phyloP scores from a whole-genome alignment of 1,284 basidiomycete species.

The Porphyrellus sp. region DNA sequence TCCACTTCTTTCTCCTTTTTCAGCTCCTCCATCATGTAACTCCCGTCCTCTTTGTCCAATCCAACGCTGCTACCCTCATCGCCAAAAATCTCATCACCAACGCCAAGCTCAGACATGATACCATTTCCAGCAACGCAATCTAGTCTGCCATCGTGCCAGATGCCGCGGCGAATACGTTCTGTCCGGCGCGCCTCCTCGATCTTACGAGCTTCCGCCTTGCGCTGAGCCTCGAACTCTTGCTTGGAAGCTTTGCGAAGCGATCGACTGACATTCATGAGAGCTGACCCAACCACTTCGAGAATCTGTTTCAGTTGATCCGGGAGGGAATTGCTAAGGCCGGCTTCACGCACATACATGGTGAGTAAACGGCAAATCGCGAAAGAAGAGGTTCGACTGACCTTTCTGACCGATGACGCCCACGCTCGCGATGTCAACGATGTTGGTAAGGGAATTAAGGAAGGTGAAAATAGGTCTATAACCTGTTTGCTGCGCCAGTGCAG shows the following conservation, averaged over 20 bases:
- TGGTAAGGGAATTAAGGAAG: slow-evolving; percentile 83
- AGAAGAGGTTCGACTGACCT: slow-evolving; percentile 40
- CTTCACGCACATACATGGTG: slow-evolving; percentile 38
- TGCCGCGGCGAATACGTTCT: slow-evolving; percentile 52
- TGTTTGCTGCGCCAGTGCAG: slow-evolving; percentile 73
- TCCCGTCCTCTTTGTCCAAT: slow-evolving; percentile 22
- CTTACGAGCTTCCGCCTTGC: slow-evolving; percentile 33
- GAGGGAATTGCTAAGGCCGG: slow-evolving; percentile 83
- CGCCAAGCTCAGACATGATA: slow-evolving; percentile 77
- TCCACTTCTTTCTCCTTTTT: slow-evolving; percentile 25
- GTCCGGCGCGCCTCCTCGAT: slow-evolving; percentile 38
- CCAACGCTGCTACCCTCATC: slow-evolving; percentile 33
- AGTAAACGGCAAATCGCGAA: background rate
- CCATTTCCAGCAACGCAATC: slow-evolving; percentile 83
- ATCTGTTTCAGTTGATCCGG: slow-evolving; percentile 85
- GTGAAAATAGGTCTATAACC: slow-evolving; percentile 92
- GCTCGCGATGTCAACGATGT: slow-evolving; percentile 88
- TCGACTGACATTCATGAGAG: slow-evolving; percentile 64
- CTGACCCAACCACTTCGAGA: slow-evolving; percentile 74
- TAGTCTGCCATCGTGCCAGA: slow-evolving; percentile 79
- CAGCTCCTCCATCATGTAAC: slow-evolving; percentile 16
- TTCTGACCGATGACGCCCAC: slow-evolving; percentile 95
- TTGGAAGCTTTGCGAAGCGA: slow-evolving; percentile 48
- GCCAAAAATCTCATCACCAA: slow-evolving; percentile 64
- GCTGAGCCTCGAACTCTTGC: slow-evolving; percentile 37